Evolutionary conservation across 2,329 filamentous ascomycete species (phyloP).

Genomic region (Mariannaea sp.): DNA sequence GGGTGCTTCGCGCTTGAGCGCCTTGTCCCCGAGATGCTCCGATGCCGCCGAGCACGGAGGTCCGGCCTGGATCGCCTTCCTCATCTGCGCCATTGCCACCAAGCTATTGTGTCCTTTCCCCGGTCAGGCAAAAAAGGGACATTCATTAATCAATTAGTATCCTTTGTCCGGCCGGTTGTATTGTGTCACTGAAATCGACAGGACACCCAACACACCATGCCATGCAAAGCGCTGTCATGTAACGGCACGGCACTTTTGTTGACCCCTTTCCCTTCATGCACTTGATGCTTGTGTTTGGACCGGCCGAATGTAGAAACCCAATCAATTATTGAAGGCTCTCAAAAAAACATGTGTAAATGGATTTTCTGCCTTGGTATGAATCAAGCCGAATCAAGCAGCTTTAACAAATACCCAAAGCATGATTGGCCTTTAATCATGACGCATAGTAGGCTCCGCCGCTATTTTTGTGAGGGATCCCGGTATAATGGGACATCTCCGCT

Average conservation of each 20-base stretch:
- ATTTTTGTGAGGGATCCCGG: not conserved
- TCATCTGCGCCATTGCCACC: conserved; percentile 16
- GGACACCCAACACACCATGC: conserved; percentile 13
- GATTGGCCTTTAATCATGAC: conserved; percentile 30
- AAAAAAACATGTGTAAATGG: no score
- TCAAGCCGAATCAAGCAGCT: no score
- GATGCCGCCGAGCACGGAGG: conserved; percentile 19
- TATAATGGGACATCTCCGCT: conserved; percentile 3
- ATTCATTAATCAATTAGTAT: conserved; percentile 12
- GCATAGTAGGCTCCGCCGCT: not conserved
- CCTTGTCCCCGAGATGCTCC: conserved; percentile 27
- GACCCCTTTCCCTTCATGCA: no score
- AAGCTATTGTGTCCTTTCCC: conserved; percentile 32
- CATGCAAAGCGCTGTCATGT: no score
- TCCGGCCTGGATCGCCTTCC: conserved; percentile 3
- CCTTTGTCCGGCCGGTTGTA: conserved; percentile 6
- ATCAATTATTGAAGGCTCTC: no score
- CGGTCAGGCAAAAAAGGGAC: conserved; percentile 25
- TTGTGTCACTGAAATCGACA: conserved; percentile 22
- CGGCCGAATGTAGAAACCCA: no score
- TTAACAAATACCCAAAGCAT: conserved; percentile 26
- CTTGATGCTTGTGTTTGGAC: no score
- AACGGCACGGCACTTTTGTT: no score
- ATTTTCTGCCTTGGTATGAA: no score
- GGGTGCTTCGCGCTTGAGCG: not conserved